Percentiles rank a stretch among this genome's conserved stretches.
Evolutionary conservation across 345 rosid genomes (phyloP).

Genomic region (Reutealis trisperma): DNA sequence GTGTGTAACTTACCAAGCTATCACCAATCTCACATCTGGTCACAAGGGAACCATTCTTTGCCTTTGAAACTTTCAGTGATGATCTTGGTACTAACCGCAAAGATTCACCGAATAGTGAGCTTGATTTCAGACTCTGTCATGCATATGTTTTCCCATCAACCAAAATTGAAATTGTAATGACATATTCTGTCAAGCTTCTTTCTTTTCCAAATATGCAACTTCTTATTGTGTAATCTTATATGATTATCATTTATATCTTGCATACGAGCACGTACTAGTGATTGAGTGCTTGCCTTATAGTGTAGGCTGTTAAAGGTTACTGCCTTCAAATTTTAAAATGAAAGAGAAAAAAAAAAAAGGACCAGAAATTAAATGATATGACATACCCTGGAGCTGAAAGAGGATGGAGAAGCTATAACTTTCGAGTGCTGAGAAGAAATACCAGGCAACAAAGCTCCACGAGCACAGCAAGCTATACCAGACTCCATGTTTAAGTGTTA

Average conservation of each 20-base stretch:
- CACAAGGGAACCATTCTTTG: slow-evolving; percentile 49
- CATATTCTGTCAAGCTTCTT: background rate
- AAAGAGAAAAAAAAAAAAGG: too few relatives aligned
- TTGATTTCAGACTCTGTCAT: slow-evolving; percentile 40
- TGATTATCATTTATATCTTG: background rate
- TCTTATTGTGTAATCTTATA: background rate
- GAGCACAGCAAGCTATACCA: slow-evolving; percentile 59
- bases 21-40: slow-evolving; percentile 93
- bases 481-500: slow-evolving; percentile 50
- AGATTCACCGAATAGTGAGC: slow-evolving; percentile 75
- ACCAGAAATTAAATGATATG: background rate
- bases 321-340: too few relatives aligned
- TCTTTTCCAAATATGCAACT: background rate
- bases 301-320: too few relatives aligned
- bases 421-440: slow-evolving; percentile 75
- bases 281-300: too few relatives aligned
- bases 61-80: slow-evolving; percentile 48
- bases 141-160: slow-evolving; percentile 16
- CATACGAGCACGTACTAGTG: too few relatives aligned
- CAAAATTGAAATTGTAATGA: background rate
- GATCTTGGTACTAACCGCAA: slow-evolving; percentile 54
- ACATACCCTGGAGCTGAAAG: slow-evolving; percentile 67
- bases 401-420: slow-evolving; percentile 54
- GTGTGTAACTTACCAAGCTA: slow-evolving; percentile 65
- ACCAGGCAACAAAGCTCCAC: slow-evolving; percentile 60